Conservation (phyloP, 768 basidiomycete genomes). For the Aureoboletus auriporus region DNA sequence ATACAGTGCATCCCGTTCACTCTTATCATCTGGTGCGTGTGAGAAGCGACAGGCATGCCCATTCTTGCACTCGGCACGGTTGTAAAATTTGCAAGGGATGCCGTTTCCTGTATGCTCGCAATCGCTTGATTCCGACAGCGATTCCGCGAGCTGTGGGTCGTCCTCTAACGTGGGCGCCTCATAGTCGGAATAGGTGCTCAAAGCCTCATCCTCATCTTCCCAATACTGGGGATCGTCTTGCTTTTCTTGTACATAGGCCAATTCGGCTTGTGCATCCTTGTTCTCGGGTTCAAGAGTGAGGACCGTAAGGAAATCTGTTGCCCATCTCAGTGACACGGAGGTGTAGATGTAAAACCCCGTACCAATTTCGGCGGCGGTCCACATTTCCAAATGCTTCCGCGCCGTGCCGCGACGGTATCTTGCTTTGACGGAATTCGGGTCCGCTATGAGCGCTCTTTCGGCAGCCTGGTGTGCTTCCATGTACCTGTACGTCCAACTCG, state of each 20-base stretch:
- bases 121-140: slow-evolving; percentile 52
- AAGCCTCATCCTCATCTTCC: background rate
- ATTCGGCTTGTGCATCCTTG: slow-evolving; percentile 14
- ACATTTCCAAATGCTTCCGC: slow-evolving; percentile 23
- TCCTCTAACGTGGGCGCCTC: slow-evolving; percentile 14
- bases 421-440: slow-evolving; percentile 32
- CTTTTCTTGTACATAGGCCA: slow-evolving; percentile 6
- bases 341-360: background rate
- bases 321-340: background rate
- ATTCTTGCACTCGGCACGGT: slow-evolving; percentile 46
- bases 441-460: slow-evolving; percentile 21
- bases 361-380: slow-evolving; percentile 24
- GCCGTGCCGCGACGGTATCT: slow-evolving; percentile 34
- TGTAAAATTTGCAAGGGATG: slow-evolving; percentile 53
- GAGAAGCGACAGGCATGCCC: slow-evolving; percentile 43
- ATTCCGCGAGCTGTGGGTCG: slow-evolving; percentile 35
- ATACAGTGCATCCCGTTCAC: slow-evolving; percentile 52
- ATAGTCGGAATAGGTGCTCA: slow-evolving; percentile 9
- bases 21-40: slow-evolving; percentile 53
- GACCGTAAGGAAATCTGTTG: slow-evolving; percentile 26
- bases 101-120: slow-evolving; percentile 49
- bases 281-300: slow-evolving; percentile 26
- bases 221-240: background rate
- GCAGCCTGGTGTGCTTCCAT: slow-evolving; percentile 29
- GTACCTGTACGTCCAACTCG: slow-evolving; percentile 14